phyloP scores from a whole-genome alignment of 805 yeast species.

The Grigorovia jiainica region DNA sequence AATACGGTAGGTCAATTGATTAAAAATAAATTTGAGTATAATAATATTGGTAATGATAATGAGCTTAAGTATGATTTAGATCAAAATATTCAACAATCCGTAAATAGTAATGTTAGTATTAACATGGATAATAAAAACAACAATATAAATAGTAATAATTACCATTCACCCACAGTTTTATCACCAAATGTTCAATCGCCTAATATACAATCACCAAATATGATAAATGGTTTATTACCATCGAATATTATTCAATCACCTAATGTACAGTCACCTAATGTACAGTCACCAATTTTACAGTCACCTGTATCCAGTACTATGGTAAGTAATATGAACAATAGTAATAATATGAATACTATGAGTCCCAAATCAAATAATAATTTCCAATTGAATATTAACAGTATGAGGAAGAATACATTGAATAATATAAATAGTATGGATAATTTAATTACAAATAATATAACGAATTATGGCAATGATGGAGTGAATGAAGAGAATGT shows the following conservation, averaged over 20 bases:
- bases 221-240: too few species aligned
- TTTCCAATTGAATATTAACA: background rate
- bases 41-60: background rate
- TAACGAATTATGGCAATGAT: too few species aligned
- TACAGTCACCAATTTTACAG: background rate
- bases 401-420: background rate
- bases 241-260: too few species aligned
- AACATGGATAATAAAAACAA: background rate
- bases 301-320: background rate
- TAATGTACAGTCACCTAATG: too few species aligned
- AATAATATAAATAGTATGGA: too few species aligned
- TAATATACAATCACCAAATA: background rate
- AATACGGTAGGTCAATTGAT: background rate
- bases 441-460: too few species aligned
- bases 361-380: background rate
- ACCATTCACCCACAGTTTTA: too few species aligned
- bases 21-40: background rate
- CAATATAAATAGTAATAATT: too few species aligned
- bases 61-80: conserved; percentile 1
- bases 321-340: background rate
- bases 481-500: too few species aligned
- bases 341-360: too few species aligned
- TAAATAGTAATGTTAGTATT: too few species aligned
- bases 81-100: background rate
- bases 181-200: background rate